A percentile compares a stretch with the other conserved stretches of the same genome.
These are phyloP conservation scores for Hypoxylon rickii DNA, from an alignment of 495 filamentous ascomycete species.

Conservation along the genomic window DNA sequence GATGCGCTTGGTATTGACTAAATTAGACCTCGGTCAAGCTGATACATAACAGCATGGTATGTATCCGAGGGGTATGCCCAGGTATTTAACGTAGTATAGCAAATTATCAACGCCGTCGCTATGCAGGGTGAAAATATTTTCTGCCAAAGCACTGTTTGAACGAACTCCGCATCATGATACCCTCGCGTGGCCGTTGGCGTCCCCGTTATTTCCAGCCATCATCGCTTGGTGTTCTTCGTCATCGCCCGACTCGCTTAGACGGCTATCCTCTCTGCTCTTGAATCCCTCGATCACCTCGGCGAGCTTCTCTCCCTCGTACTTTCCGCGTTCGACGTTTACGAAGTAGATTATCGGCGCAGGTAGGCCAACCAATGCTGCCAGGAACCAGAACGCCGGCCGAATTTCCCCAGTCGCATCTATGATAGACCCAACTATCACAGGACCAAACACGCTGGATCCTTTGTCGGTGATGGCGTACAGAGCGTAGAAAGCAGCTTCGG, in stretches of 20 bases:
- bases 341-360: constrained; percentile 83
- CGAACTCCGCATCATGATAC: constrained; percentile 1
- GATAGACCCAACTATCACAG: constrained; percentile 88
- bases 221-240: constrained; percentile 39
- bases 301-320: constrained; percentile 73
- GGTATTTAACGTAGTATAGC: constrained; percentile 1
- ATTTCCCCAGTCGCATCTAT: constrained; percentile 91
- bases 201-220: constrained; percentile 27
- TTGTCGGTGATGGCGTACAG: constrained; percentile 98
- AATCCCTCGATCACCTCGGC: constrained; percentile 68
- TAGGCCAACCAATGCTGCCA: constrained; percentile 79
- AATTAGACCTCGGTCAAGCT: too few species aligned
- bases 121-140: constrained; percentile 39
- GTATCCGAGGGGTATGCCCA: not conserved
- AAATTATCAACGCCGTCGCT: constrained; percentile 48
- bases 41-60: too few species aligned
- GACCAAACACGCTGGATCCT: constrained; percentile 91
- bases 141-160: not conserved
- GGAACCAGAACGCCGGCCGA: constrained; percentile 89
- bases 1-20: constrained; percentile 3
- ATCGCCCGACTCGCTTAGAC: constrained; percentile 12
- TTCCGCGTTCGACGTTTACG: constrained; percentile 89
- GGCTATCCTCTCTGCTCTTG: constrained; percentile 40
- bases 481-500: constrained; percentile 94
- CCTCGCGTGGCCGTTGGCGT: constrained; percentile 7